Evolutionary conservation across 2,329 filamentous ascomycete species (phyloP), one percentile per base, ranked within the genome.

Genomic region (Neospermospora avenae): DNA sequence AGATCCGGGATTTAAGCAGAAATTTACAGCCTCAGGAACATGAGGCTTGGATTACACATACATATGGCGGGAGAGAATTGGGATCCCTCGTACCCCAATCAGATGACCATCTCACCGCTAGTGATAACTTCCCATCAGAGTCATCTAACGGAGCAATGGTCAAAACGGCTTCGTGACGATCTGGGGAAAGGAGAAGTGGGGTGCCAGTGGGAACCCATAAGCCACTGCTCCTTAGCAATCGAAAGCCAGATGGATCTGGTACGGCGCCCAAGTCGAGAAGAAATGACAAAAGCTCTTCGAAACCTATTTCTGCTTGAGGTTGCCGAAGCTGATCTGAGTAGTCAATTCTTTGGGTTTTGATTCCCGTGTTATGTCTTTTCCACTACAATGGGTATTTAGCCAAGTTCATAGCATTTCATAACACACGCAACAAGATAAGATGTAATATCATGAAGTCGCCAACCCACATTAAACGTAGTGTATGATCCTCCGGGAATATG

Each of bases 221-320:
- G 0, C 84, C 84, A 4, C 81, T 81, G 0, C 79, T 80, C 25
- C 82, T 76, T 59, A 87, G 64, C 64, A 86, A 72, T 42, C 78
- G 79, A 79, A 84, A 85, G 2, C 84, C 84, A 53, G 82, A 81
- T 0, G 81, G 71, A 59, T 86, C 81, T 0, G 84, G 84, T 2
- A 85, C 75, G 1, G 85, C 85, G 2, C 86, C 86, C 8, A 86
- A 75, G 69, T 88, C 85, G 1, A 88, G 72, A 37, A 88, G 73
- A 61, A 88, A 88, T 25, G 78, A 80, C 0, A 88, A 73, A 3
- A 89, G 73, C 63, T 85, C 81, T 60, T 85, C 82, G 66, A 88
- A 86, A 20, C 77, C 76, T 57, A 80, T 74, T 58, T 80, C 78
- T 0, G 78, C 77, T 61, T 80, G 77, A 11, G 78, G 78, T 54